phyloP scores from a whole-genome alignment of 2,329 filamentous ascomycete genomes.

The Colletotrichum sp. region DNA sequence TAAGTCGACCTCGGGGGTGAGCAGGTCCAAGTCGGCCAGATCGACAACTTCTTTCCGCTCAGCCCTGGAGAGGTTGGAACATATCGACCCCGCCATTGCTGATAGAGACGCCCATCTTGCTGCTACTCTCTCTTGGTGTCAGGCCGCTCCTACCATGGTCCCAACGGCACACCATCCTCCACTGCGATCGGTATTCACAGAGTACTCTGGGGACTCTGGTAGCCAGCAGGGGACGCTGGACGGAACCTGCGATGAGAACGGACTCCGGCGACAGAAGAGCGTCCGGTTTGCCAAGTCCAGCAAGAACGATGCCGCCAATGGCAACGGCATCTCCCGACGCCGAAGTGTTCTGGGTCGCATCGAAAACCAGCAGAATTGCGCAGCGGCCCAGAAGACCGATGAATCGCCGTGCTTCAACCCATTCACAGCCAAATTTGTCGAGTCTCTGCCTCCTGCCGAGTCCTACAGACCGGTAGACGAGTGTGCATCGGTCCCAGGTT shows the following conservation, averaged over 20 bases:
- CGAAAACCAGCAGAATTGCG: neutral
- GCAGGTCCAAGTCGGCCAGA: slow-evolving; percentile 47
- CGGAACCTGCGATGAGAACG: slow-evolving; percentile 9
- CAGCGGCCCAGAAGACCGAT: neutral
- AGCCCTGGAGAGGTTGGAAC: slow-evolving; percentile 47
- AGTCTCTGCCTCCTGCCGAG: slow-evolving; percentile 2
- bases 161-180: slow-evolving; percentile 32
- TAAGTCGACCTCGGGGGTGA: slow-evolving; percentile 47
- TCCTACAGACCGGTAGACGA: slow-evolving; percentile 42
- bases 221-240: neutral
- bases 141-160: slow-evolving; percentile 48
- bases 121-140: slow-evolving; percentile 64
- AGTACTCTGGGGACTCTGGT: neutral
- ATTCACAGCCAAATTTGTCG: slow-evolving; percentile 5
- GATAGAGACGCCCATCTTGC: slow-evolving; percentile 67
- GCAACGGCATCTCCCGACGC: neutral
- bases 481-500: slow-evolving; percentile 50
- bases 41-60: slow-evolving; percentile 54
- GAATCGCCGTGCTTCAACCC: neutral
- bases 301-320: neutral
- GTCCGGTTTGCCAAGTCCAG: slow-evolving; percentile 54
- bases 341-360: neutral
- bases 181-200: slow-evolving; percentile 25
- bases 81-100: slow-evolving; percentile 53
- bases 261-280: slow-evolving; percentile 54